Percentiles rank a stretch among this genome's conserved stretches.
These are phyloP conservation scores for Diaporthe aspalathi DNA, from an alignment of 2,329 filamentous ascomycete genomes.

Conservation along the genomic window DNA sequence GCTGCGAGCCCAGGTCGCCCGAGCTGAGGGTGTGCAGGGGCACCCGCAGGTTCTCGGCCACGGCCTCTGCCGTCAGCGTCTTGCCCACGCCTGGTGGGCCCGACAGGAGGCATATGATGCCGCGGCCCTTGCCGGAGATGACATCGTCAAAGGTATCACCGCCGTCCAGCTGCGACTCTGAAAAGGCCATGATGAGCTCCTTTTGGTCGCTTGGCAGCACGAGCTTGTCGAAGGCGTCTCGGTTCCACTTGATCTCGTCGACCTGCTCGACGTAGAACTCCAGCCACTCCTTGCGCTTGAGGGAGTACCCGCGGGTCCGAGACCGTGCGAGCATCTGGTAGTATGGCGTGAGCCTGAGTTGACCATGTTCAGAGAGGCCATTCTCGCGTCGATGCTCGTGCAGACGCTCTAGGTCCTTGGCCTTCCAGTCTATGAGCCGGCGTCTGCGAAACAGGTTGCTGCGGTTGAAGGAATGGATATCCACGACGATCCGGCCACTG, in stretches of 20 bases:
- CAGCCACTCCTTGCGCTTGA: slow-evolving; percentile 61
- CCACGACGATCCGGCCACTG: slow-evolving; percentile 53
- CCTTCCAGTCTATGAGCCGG: slow-evolving; percentile 49
- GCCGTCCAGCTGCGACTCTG: slow-evolving; percentile 58
- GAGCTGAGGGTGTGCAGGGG: slow-evolving; percentile 67
- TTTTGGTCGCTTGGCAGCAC: slow-evolving; percentile 63
- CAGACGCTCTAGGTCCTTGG: slow-evolving; percentile 48
- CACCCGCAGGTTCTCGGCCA: slow-evolving; percentile 61
- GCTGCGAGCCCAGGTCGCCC: slow-evolving; percentile 77
- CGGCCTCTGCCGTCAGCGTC: slow-evolving; percentile 61
- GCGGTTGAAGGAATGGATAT: slow-evolving; percentile 52
- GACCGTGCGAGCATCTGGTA: slow-evolving; percentile 49
- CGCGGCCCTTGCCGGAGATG: slow-evolving; percentile 63
- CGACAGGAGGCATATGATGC: slow-evolving; percentile 61
- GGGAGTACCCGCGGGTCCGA: slow-evolving; percentile 58
- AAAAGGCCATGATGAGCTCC: slow-evolving; percentile 63
- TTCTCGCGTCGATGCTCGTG: slow-evolving; percentile 43
- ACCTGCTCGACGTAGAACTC: slow-evolving; percentile 62
- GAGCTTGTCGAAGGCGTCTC: slow-evolving; percentile 59
- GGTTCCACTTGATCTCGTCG: slow-evolving; percentile 59
- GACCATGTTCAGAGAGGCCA: slow-evolving; percentile 41
- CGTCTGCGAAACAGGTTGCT: slow-evolving; percentile 49
- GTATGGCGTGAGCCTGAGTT: slow-evolving; percentile 47
- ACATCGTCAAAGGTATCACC: slow-evolving; percentile 60
- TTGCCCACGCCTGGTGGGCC: slow-evolving; percentile 63